Percentiles rank a stretch among this genome's conserved stretches.
Evolutionary conservation across 495 filamentous ascomycete genomes (phyloP).

Genomic region (Elasticomyces elasticus): DNA sequence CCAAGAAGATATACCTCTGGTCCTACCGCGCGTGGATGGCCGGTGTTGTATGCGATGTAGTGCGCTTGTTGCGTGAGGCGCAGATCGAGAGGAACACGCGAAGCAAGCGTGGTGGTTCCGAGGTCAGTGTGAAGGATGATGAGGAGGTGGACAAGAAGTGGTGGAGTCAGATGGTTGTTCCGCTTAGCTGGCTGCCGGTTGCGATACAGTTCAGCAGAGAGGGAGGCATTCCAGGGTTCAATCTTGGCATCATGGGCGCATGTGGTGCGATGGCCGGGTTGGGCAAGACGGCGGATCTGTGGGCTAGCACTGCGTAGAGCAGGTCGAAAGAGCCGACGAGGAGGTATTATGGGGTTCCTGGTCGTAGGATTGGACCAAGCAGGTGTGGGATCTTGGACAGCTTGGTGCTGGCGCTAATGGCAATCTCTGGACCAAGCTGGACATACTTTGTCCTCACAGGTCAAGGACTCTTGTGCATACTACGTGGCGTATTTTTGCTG

Average conservation of each 20-base stretch:
- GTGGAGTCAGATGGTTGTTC: constrained; percentile 31
- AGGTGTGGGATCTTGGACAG: too few relatives aligned
- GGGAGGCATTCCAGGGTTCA: constrained; percentile 27
- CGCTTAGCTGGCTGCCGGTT: constrained; percentile 29
- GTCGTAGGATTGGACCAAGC: too few relatives aligned
- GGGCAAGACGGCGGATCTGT: constrained; percentile 22
- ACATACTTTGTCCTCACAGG: too few relatives aligned
- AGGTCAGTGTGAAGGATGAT: constrained; percentile 19
- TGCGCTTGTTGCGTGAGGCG: constrained; percentile 25
- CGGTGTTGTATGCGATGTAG: constrained; percentile 29
- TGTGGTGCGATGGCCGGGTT: constrained; percentile 28
- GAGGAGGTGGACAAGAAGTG: constrained; percentile 27
- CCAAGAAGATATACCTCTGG: constrained; percentile 25
- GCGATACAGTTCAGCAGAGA: constrained; percentile 27
- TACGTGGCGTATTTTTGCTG: too few relatives aligned
- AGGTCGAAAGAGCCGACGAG: not conserved
- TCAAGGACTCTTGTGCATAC: too few relatives aligned
- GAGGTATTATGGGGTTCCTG: not conserved
- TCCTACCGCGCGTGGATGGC: constrained; percentile 27
- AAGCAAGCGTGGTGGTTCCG: constrained; percentile 13
- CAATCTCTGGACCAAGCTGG: too few relatives aligned
- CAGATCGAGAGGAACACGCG: constrained; percentile 18
- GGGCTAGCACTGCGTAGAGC: constrained; percentile 20
- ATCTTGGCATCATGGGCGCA: constrained; percentile 29
- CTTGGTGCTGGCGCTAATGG: too few relatives aligned